Conservation (phyloP, 305 asterid genomes). For the Nicotiana rustica region DNA sequence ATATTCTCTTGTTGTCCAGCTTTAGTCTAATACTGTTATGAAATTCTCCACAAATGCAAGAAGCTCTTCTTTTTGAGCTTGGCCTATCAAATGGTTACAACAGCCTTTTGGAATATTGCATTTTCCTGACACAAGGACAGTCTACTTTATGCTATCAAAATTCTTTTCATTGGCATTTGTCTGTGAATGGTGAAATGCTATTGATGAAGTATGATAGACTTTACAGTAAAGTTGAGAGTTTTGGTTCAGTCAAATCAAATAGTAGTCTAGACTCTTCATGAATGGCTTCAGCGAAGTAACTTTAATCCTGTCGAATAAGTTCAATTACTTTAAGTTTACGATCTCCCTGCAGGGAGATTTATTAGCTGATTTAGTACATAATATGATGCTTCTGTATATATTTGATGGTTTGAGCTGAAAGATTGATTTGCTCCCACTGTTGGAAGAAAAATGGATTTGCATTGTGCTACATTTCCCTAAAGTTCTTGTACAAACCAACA, state of each 20-base stretch:
- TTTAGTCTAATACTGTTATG: not conserved
- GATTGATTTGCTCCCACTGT: not conserved
- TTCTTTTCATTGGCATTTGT: constrained; percentile 5
- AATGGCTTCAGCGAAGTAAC: not conserved
- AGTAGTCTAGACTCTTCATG: not conserved
- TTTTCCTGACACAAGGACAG: not conserved
- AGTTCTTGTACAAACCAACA: not conserved
- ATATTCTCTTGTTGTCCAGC: not conserved
- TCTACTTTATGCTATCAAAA: constrained; percentile 2
- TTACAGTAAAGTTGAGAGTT: not conserved
- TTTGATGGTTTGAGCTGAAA: not conserved
- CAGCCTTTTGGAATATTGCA: not conserved
- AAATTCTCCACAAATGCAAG: not conserved
- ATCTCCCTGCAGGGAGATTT: constrained; percentile 14
- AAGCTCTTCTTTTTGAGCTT: not conserved
- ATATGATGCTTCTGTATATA: not conserved
- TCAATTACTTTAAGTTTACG: not conserved
- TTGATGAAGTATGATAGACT: not conserved
- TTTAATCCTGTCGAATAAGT: not conserved
- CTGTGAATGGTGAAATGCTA: constrained; percentile 1
- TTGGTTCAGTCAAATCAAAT: constrained; percentile 22
- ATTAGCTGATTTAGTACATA: constrained; percentile 12
- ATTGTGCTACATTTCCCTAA: constrained; percentile 9
- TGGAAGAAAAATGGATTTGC: constrained; percentile 6
- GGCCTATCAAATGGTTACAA: not conserved